A percentile compares a stretch with the other conserved stretches of the same genome.
Conservation (phyloP, 192 early-diverging fungal genomes). For the Kappamyces sp. region DNA sequence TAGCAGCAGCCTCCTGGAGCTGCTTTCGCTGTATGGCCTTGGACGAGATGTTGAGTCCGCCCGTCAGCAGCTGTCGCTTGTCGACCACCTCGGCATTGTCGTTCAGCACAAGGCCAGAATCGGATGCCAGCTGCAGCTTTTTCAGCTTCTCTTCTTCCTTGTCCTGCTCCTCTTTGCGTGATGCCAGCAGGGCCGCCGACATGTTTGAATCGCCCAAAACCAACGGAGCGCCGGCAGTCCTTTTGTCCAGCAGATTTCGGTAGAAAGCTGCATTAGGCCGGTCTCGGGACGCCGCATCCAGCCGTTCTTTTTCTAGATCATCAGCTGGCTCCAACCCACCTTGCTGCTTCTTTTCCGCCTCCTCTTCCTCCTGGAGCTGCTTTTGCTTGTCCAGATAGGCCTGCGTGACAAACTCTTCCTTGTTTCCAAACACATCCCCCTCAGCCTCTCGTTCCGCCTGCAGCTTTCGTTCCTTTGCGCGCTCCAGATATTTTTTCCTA, state of each 20-base stretch:
- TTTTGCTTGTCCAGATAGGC: slow-evolving; percentile 60
- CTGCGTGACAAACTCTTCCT: slow-evolving; percentile 75
- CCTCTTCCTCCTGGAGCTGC: slow-evolving; percentile 56
- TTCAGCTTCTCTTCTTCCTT: slow-evolving; percentile 37
- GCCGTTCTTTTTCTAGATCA: not conserved
- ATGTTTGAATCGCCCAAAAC: slow-evolving; percentile 22
- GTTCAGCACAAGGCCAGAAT: slow-evolving; percentile 48
- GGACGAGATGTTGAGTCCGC: slow-evolving; percentile 64
- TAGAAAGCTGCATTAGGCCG: slow-evolving; percentile 48
- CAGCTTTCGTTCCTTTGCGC: slow-evolving; percentile 61
- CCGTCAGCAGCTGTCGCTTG: slow-evolving; percentile 62
- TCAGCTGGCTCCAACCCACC: slow-evolving; percentile 24
- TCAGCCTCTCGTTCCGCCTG: slow-evolving; percentile 67
- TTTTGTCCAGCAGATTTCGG: slow-evolving; percentile 48
- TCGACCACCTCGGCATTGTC: slow-evolving; percentile 70
- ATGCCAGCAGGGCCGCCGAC: slow-evolving; percentile 22
- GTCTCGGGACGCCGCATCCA: not conserved
- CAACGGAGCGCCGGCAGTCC: slow-evolving; percentile 15
- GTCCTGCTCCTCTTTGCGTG: slow-evolving; percentile 15
- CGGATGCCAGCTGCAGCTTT: slow-evolving; percentile 23
- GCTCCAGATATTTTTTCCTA: slow-evolving; percentile 60
- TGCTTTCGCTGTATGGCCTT: slow-evolving; percentile 36
- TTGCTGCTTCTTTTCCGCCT: slow-evolving; percentile 42
- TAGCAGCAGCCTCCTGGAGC: slow-evolving; percentile 18
- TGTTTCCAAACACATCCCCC: slow-evolving; percentile 67